Evolutionary conservation across 495 filamentous ascomycete species (phyloP), one percentile per base, ranked within the genome.

Genomic region (Astrocystis sublimbata): DNA sequence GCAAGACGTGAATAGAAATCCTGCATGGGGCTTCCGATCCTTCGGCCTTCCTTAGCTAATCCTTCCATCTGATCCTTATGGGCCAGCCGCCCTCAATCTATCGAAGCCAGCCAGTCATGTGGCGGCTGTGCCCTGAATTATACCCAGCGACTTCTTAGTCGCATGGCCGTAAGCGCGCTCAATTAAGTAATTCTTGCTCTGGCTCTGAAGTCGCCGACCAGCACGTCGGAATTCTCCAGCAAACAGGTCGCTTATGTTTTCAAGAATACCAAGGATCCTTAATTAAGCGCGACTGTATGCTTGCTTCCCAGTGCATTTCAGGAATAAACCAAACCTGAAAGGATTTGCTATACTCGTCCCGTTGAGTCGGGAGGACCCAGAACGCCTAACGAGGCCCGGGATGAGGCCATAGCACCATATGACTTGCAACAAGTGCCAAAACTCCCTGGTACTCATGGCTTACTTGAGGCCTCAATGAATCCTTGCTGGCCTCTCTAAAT

Each of bases 81-180:
- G 36, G 51, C 17, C 33, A 54, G 51, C 51, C 51, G 40, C 51
- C 13, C 21, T 8, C 19, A 38, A 21, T 54, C 28, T 19, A 21
- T 35, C 13, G 42, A 56, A 10, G 35, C 33, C 19, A 15, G 41
- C 30, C 19, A 33, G 43, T 30, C n/a, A 31, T 19, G 28, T 49
- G 57, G 45, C 57, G 57, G 57, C 57, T 59, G 45, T 49, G 57
- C 55, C 53, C 38, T 26, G n/a, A n/a, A 17, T 23, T 17, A 31
- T n/a, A 23, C 36, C 24, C 9, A 8, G 57, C 45, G 2, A 13
- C 8, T 41, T 30, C 51, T 21, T 43, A 47, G n/a, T n/a, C n/a
- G n/a, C n/a, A n/a, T n/a, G n/a, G n/a, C n/a, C n/a, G n/a, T n/a
- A n/a, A n/a, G n/a, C n/a, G n/a, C n/a, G n/a, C n/a, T n/a, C n/a